A percentile compares a stretch with the other conserved stretches of the same genome.
These are phyloP conservation scores for Cyamopsis tetragonoloba DNA, from an alignment of 306 rosid species.

Conservation along the genomic window DNA sequence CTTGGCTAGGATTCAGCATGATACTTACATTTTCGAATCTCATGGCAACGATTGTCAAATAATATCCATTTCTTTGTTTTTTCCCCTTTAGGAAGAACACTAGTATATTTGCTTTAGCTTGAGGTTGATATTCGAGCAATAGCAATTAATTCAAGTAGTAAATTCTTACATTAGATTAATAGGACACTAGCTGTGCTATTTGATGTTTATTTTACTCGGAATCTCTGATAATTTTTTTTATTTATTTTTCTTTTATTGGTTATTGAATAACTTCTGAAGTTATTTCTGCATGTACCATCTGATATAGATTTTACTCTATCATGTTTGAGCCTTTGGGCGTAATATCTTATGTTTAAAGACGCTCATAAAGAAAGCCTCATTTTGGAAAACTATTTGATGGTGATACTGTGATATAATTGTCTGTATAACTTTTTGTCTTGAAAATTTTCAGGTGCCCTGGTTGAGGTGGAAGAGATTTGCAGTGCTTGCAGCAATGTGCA, in stretches of 20 bases:
- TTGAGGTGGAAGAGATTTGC: constrained; percentile 98
- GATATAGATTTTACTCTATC: neutral
- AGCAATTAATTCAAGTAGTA: neutral
- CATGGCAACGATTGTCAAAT: constrained; percentile 5
- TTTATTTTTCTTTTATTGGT: constrained; percentile 14
- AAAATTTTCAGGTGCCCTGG: constrained; percentile 59
- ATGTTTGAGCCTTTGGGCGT: neutral
- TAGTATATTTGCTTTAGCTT: neutral
- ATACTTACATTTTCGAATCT: neutral
- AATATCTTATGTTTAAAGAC: neutral
- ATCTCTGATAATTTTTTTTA: too few species aligned
- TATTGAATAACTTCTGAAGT: neutral
- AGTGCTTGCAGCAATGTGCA: constrained; percentile 89
- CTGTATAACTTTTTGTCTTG: neutral
- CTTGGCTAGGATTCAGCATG: neutral
- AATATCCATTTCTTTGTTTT: neutral
- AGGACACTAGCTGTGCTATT: neutral
- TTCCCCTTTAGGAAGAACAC: neutral
- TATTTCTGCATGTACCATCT: neutral
- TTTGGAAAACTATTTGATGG: constrained; percentile 7
- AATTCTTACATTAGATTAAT: neutral
- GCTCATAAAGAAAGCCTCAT: neutral
- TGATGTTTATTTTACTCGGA: neutral
- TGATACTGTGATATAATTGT: too few species aligned
- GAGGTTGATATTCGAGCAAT: neutral